Percentiles rank a stretch among this genome's conserved stretches.
Evolutionary conservation across 805 yeast species (phyloP).

Genomic region (Sugiyamaella marilandica): DNA sequence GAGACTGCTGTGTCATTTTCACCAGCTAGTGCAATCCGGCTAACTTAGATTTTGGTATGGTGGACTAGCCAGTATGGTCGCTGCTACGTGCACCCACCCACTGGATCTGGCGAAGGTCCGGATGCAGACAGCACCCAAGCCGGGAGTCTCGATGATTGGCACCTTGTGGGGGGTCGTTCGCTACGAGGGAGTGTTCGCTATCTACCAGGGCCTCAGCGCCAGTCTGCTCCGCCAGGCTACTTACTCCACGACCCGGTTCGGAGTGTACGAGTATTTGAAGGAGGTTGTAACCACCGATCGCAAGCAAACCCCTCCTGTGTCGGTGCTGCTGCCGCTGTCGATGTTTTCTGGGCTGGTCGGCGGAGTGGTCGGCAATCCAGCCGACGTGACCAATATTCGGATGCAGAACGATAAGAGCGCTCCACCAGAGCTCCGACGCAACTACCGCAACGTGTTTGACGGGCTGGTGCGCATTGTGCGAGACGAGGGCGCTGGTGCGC

Average conservation of each 20-base stretch:
- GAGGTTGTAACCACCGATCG: slow-evolving; percentile 41
- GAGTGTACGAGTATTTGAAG: slow-evolving; percentile 75
- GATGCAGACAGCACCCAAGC: slow-evolving; percentile 67
- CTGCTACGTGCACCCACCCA: slow-evolving; percentile 56
- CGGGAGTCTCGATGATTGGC: slow-evolving; percentile 57
- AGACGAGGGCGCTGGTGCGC: slow-evolving; percentile 56
- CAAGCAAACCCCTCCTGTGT: slow-evolving; percentile 45
- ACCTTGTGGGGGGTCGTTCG: slow-evolving; percentile 58
- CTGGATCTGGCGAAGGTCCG: slow-evolving; percentile 83
- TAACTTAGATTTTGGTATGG: slow-evolving; percentile 40
- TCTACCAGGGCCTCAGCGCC: slow-evolving; percentile 81
- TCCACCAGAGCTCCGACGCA: slow-evolving; percentile 59
- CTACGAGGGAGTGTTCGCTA: slow-evolving; percentile 57
- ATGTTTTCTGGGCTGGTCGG: slow-evolving; percentile 85
- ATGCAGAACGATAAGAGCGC: slow-evolving; percentile 84
- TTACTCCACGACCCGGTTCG: slow-evolving; percentile 81
- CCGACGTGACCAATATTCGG: slow-evolving; percentile 81
- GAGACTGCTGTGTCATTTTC: too few relatives aligned
- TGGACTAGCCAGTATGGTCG: slow-evolving; percentile 39
- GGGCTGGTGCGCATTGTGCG: slow-evolving; percentile 57
- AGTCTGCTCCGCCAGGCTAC: slow-evolving; percentile 82
- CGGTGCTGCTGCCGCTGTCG: slow-evolving; percentile 67
- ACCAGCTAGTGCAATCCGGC: background rate
- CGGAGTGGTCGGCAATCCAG: slow-evolving; percentile 82
- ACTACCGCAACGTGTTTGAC: slow-evolving; percentile 72